phyloP scores from a whole-genome alignment of 2,329 filamentous ascomycete species.

The Cordyceps cicadae region DNA sequence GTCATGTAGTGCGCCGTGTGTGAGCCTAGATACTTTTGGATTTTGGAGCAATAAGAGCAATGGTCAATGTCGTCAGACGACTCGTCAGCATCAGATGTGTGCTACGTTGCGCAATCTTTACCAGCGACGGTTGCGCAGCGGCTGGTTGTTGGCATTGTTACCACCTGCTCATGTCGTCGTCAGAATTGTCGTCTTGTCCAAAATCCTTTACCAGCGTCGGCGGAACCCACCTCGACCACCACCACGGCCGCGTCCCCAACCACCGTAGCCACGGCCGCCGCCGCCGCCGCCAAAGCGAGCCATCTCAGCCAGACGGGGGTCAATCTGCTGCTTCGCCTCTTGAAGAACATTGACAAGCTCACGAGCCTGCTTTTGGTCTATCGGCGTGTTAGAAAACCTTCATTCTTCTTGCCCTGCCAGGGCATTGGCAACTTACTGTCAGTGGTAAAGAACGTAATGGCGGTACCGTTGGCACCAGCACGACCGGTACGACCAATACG shows the following conservation, averaged over 20 bases:
- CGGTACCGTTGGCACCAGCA: constrained; percentile 88
- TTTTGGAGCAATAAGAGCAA: constrained; percentile 6
- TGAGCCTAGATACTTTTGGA: constrained; percentile 5
- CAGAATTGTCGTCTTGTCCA: constrained; percentile 19
- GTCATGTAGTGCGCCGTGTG: constrained; percentile 6
- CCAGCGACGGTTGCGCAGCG: constrained; percentile 43
- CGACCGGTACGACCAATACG: constrained; percentile 93
- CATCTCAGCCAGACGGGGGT: constrained; percentile 94
- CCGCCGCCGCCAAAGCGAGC: constrained; percentile 82
- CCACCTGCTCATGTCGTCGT: constrained; percentile 26
- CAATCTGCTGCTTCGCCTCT: constrained; percentile 94
- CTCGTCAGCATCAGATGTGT: constrained; percentile 1
- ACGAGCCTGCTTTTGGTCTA: constrained; percentile 89
- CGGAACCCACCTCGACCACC: constrained; percentile 42
- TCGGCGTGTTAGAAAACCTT: constrained; percentile 26
- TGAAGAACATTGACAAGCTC: constrained; percentile 87
- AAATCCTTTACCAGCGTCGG: constrained; percentile 19
- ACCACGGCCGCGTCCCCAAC: constrained; percentile 54
- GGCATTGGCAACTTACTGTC: constrained; percentile 67
- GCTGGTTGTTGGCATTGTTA: constrained; percentile 43
- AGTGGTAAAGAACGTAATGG: constrained; percentile 98
- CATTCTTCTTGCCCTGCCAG: neutral
- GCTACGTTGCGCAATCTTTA: constrained; percentile 24
- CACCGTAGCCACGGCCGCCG: constrained; percentile 64
- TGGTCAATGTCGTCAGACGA: constrained; percentile 6